Percentiles rank a stretch among this genome's conserved stretches.
phyloP scores from a whole-genome alignment of 768 basidiomycete genomes.

The Rubroboletus pulcherrimus region DNA sequence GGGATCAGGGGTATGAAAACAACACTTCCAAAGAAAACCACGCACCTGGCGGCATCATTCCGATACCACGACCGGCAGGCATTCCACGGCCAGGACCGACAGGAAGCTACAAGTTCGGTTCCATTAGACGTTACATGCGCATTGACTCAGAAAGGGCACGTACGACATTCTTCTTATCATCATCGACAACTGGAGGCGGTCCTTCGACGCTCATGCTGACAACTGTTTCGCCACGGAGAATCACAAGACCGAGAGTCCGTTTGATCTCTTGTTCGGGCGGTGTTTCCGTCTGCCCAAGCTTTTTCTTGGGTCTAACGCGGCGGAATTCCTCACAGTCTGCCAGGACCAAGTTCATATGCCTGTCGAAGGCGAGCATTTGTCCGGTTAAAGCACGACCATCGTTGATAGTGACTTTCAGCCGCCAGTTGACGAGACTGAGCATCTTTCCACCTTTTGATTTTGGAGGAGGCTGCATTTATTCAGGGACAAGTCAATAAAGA shows the following conservation, averaged over 20 bases:
- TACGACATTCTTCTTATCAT: constrained; percentile 82
- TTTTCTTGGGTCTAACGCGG: constrained; percentile 88
- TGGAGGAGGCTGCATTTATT: constrained; percentile 70
- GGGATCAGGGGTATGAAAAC: constrained; percentile 13
- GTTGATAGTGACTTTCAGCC: constrained; percentile 95
- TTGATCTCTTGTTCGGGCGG: constrained; percentile 91
- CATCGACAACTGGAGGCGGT: constrained; percentile 86
- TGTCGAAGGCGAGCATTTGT: constrained; percentile 99
- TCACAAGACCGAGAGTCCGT: constrained; percentile 92
- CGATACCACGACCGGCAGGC: constrained; percentile 96
- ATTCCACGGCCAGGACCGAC: constrained; percentile 91
- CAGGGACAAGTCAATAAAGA: constrained; percentile 8
- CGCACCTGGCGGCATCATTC: constrained; percentile 86
- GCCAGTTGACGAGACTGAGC: constrained; percentile 96
- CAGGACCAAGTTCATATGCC: constrained; percentile 98
- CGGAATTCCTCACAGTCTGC: constrained; percentile 99
- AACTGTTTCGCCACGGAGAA: constrained; percentile 93
- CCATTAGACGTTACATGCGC: constrained; percentile 16
- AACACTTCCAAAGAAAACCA: constrained; percentile 19
- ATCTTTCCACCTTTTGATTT: constrained; percentile 99
- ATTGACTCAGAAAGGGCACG: constrained; percentile 27
- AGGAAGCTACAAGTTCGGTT: constrained; percentile 53
- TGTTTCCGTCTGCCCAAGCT: constrained; percentile 69
- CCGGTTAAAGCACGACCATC: constrained; percentile 94
- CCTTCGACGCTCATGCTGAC: constrained; percentile 95